phyloP scores from a whole-genome alignment of 208 protist species.

The Wallacemonas collosoma region DNA sequence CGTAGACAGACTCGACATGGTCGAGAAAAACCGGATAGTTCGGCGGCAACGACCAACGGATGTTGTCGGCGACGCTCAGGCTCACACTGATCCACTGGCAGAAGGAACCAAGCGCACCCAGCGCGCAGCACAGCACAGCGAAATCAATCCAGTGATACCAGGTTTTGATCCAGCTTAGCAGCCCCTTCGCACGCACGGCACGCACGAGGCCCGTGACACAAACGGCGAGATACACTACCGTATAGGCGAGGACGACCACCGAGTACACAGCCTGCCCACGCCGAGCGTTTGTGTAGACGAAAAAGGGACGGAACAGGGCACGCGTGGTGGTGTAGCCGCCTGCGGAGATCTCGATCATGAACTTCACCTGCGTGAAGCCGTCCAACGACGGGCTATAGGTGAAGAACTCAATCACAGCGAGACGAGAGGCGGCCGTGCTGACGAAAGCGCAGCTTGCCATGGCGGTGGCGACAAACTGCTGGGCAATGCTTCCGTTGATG shows the following conservation, averaged over 20 bases:
- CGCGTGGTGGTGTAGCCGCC: constrained; percentile 18
- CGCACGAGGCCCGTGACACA: constrained; percentile 15
- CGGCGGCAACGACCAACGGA: constrained; percentile 13
- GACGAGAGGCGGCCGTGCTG: constrained; percentile 27
- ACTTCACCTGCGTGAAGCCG: constrained; percentile 26
- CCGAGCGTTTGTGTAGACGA: constrained; percentile 24
- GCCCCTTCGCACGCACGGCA: not conserved
- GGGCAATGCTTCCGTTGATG: constrained; percentile 5
- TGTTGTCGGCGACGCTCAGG: constrained; percentile 3
- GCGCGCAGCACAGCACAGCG: constrained; percentile 17
- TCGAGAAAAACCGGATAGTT: constrained; percentile 21
- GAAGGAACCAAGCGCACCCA: constrained; percentile 21
- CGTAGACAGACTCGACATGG: constrained; percentile 15
- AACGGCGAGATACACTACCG: constrained; percentile 19
- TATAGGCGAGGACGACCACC: constrained; percentile 20
- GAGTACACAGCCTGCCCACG: constrained; percentile 17
- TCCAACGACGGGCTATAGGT: constrained; percentile 28
- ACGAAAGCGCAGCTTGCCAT: constrained; percentile 28
- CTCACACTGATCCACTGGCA: constrained; percentile 21
- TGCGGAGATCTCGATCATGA: constrained; percentile 23
- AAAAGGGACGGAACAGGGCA: constrained; percentile 15
- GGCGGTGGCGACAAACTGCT: not conserved
- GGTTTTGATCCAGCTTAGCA: constrained; percentile 10
- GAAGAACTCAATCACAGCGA: constrained; percentile 31
- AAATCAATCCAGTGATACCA: constrained; percentile 32